These are phyloP conservation scores for Pseudogymnoascus sp. DNA, from an alignment of 2,329 filamentous ascomycete genomes.

Conservation along the genomic window DNA sequence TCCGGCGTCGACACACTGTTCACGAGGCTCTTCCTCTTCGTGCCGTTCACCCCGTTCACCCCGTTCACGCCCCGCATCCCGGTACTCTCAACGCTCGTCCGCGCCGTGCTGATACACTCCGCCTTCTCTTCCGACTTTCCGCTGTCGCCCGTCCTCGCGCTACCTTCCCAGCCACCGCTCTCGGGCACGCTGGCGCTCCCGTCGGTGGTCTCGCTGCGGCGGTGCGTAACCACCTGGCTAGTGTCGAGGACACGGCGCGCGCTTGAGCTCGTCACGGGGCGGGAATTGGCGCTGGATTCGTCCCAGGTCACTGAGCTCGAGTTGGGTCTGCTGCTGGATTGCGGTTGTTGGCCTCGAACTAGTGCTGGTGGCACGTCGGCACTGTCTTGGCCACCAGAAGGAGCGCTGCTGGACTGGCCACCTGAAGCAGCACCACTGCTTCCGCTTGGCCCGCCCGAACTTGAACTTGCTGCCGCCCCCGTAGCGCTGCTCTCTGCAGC, in stretches of 20 bases:
- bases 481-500: conserved; percentile 19
- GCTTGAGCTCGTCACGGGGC: conserved; percentile 24
- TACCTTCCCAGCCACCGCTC: not conserved
- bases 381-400: not conserved
- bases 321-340: conserved; percentile 24
- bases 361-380: not conserved
- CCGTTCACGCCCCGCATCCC: not conserved
- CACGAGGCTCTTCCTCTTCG: not conserved
- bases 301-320: conserved; percentile 35
- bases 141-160: not conserved
- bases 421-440: not conserved
- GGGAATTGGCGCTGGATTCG: conserved; percentile 42
- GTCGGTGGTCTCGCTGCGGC: conserved; percentile 35
- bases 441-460: not conserved
- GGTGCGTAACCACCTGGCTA: conserved; percentile 34
- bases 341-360: conserved; percentile 19
- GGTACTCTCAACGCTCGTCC: not conserved
- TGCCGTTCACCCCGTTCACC: not conserved
- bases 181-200: not conserved
- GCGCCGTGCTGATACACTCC: not conserved
- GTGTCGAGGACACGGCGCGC: not conserved
- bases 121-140: not conserved
- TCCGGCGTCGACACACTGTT: not conserved
- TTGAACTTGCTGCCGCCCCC: conserved; percentile 14
- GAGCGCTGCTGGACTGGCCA: not conserved